Conservation (phyloP, 495 filamentous ascomycete species). For the Podospora comata region DNA sequence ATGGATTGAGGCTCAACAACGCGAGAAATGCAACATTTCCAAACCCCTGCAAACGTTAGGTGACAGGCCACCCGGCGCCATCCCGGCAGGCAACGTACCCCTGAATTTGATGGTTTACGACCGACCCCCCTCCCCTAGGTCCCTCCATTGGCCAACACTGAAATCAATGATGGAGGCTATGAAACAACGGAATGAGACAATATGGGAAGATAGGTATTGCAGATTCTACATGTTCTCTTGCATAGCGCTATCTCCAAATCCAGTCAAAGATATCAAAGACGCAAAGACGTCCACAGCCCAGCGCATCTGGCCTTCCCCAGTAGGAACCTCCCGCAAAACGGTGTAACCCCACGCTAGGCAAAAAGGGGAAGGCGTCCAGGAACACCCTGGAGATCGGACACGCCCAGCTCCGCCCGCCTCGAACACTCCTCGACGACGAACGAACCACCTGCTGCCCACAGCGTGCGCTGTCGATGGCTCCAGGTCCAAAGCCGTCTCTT, state of each 20-base stretch:
- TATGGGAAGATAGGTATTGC: background rate
- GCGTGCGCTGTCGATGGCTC: conserved; percentile 14
- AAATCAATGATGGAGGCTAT: background rate
- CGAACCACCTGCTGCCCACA: conserved; percentile 11
- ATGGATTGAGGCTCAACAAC: background rate
- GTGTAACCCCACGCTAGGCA: conserved; percentile 15
- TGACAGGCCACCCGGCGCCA: conserved; percentile 8
- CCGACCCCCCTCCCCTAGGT: background rate
- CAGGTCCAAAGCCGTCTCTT: background rate
- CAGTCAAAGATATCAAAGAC: background rate
- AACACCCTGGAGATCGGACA: background rate
- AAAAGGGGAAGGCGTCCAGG: conserved; percentile 12
- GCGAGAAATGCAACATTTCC: conserved; percentile 2
- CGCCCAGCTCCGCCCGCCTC: conserved; percentile 15
- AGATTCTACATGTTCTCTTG: background rate
- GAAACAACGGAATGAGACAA: background rate
- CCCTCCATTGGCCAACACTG: background rate
- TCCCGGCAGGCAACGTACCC: conserved; percentile 8
- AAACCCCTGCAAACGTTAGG: conserved; percentile 4
- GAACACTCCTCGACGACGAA: conserved; percentile 3
- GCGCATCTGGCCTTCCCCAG: conserved; percentile 8
- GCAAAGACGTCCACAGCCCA: background rate
- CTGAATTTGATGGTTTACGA: background rate
- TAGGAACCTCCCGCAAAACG: conserved; percentile 3
- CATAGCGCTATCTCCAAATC: background rate